These are phyloP conservation scores for Euphorbia pulcherrima DNA, from an alignment of 345 rosid species.

Conservation along the genomic window DNA sequence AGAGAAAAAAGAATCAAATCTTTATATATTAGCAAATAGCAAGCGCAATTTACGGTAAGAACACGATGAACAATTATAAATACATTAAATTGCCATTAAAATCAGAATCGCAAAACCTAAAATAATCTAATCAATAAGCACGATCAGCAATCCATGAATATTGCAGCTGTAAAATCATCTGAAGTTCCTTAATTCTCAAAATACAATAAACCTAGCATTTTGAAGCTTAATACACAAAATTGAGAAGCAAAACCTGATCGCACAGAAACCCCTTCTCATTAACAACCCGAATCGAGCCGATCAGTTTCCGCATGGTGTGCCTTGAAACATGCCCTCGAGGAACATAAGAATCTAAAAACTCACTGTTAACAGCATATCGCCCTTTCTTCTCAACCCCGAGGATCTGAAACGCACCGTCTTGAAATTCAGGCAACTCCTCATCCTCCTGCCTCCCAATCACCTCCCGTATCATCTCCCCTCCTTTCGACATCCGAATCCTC, in stretches of 20 bases:
- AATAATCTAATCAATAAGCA: neutral
- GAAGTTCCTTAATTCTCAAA: neutral
- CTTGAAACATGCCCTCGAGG: constrained; percentile 40
- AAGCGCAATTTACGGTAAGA: neutral
- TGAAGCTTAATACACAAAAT: neutral
- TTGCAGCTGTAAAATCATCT: neutral
- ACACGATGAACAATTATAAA: neutral
- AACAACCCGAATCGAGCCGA: constrained; percentile 55
- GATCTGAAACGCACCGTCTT: constrained; percentile 69
- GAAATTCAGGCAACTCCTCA: constrained; percentile 67
- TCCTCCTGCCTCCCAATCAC: constrained; percentile 79
- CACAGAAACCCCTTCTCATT: constrained; percentile 45
- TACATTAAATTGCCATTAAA: constrained; percentile 2
- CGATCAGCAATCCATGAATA: neutral
- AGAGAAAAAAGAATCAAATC: neutral
- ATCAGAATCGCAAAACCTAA: neutral
- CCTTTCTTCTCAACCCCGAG: constrained; percentile 9
- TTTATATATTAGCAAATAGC: neutral
- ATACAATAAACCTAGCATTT: no score
- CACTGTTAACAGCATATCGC: constrained; percentile 42
- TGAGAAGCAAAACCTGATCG: constrained; percentile 50
- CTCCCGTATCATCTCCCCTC: constrained; percentile 67
- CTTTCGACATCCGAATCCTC: constrained; percentile 66
- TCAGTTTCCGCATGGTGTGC: constrained; percentile 65
- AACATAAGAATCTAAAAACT: constrained; percentile 43